Evolutionary conservation across 2,329 filamentous ascomycete genomes (phyloP).

Genomic region (Aureobasidium sp.): DNA sequence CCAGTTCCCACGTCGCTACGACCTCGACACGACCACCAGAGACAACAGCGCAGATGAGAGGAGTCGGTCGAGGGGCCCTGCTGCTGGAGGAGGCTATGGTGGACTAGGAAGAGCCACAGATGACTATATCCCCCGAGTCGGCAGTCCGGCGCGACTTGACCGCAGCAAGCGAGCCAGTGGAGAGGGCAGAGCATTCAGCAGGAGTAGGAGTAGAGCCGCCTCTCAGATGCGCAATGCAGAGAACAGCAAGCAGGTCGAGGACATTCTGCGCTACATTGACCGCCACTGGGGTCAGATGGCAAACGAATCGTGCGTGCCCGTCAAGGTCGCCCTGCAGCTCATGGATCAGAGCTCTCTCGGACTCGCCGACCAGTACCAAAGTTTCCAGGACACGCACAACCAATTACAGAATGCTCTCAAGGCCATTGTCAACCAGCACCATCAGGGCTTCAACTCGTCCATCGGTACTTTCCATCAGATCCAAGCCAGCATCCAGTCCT

Average conservation of each 20-base stretch:
- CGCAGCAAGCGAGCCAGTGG: conserved; percentile 37
- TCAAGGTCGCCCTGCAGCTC: conserved; percentile 89
- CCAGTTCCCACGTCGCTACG: conserved; percentile 28
- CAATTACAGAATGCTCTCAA: conserved; percentile 92
- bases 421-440: conserved; percentile 94
- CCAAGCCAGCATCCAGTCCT: conserved; percentile 82
- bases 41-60: conserved; percentile 32
- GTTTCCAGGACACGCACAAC: conserved; percentile 75
- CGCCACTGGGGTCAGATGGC: conserved; percentile 90
- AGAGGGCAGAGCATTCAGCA: conserved; percentile 19
- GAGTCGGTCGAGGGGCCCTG: conserved; percentile 30
- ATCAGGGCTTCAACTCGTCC: conserved; percentile 98
- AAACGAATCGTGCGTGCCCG: conserved; percentile 78
- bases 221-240: conserved; percentile 12
- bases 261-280: conserved; percentile 74
- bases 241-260: conserved; percentile 27
- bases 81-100: conserved; percentile 33
- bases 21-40: conserved; percentile 29
- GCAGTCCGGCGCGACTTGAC: conserved; percentile 34
- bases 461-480: conserved; percentile 99
- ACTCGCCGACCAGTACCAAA: conserved; percentile 76
- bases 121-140: conserved; percentile 20
- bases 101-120: conserved; percentile 16
- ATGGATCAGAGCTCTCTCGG: conserved; percentile 92
- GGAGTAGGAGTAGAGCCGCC: conserved; percentile 26